Conservation (phyloP, 2,329 filamentous ascomycete species). For the Trichoderma gracile region DNA sequence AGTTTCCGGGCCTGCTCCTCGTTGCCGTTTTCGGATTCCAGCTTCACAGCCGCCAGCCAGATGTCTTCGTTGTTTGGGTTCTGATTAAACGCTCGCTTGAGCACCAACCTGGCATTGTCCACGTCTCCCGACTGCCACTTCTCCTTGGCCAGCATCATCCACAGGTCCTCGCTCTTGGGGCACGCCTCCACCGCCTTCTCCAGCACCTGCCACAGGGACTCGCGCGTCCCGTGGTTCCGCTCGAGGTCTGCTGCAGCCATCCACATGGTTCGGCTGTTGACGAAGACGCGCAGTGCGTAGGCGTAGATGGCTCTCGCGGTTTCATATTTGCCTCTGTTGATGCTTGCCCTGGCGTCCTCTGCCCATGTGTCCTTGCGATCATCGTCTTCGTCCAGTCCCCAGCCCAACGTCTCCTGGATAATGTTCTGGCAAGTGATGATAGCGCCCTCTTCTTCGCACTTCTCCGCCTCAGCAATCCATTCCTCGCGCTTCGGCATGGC, state of each 20-base stretch:
- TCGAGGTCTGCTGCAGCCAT: conserved; percentile 88
- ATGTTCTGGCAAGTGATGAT: conserved; percentile 85
- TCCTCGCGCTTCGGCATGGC: conserved; percentile 98
- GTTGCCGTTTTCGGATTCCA: conserved; percentile 87
- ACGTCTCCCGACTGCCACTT: conserved; percentile 88
- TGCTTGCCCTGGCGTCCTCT: conserved; percentile 84
- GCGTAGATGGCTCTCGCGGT: conserved; percentile 93
- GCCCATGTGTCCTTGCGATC: conserved; percentile 95
- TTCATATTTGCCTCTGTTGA: conserved; percentile 78
- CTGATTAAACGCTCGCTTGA: conserved; percentile 88
- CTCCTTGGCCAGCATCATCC: conserved; percentile 95
- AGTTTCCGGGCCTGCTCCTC: conserved; percentile 80
- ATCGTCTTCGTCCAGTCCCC: conserved; percentile 91
- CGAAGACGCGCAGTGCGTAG: conserved; percentile 85
- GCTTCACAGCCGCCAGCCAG: conserved; percentile 92
- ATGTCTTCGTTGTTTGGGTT: conserved; percentile 98
- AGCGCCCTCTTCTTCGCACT: conserved; percentile 89
- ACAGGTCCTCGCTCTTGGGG: conserved; percentile 85
- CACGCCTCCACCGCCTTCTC: conserved; percentile 94
- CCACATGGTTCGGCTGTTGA: conserved; percentile 86
- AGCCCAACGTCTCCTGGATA: conserved; percentile 88
- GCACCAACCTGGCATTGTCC: conserved; percentile 79
- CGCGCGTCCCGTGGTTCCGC: conserved; percentile 80
- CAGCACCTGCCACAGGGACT: conserved; percentile 79
- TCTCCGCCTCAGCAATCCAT: conserved; percentile 93